Base-by-base conservation (phyloP, 2,329 filamentous ascomycete species). In the Byssothecium circinans region DNA sequence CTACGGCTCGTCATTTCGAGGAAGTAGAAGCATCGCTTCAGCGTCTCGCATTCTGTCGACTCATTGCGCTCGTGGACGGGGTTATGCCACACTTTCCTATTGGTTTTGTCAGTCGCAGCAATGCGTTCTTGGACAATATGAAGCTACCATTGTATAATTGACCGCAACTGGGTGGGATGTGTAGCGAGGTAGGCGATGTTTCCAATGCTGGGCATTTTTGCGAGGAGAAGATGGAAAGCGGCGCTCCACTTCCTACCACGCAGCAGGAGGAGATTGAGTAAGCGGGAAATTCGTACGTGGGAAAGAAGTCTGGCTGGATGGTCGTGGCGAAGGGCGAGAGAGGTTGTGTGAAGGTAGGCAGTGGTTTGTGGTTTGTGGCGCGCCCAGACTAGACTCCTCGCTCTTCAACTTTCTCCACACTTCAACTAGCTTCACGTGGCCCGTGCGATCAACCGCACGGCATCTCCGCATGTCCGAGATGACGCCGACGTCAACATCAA, bases 11-110 rank as follows among this genome's bases (percentile, higher is more conserved):
- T 99, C 77, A 87, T 58, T 62, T 92, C 80, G 57, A 99, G 83
- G 71, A 88, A 89, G 56, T 88, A 77, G 77, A 95, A 97, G 78
- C 94, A 97, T 78, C 84, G 80, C 71, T 83, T 82, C 52, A 95
- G 81, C 14, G 86, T 86, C 44, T 80, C 76, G 22, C 84, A 79
- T 74, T 97, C 94, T 58, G 88, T 88, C 52, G 79, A 78, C 55
- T 83, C 80, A 65, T 96, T 82, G 67, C 92, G 89, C 68, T 81
- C 82, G 77, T 97, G 90, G 17, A 96, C 90, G 11, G 94, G 87
- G 56, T 95, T 90, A 76, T 97, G 94, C 91, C 91, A 97, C 61
- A 95, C 77, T 77, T 95, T 96, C 91, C 91, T 96, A 38, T 20
- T n/a, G 37, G n/a, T 23, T 10, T 18, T n/a, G 6, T 29, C 19